phyloP scores from a whole-genome alignment of 2,329 filamentous ascomycete species.

The Neurospora crassa region DNA sequence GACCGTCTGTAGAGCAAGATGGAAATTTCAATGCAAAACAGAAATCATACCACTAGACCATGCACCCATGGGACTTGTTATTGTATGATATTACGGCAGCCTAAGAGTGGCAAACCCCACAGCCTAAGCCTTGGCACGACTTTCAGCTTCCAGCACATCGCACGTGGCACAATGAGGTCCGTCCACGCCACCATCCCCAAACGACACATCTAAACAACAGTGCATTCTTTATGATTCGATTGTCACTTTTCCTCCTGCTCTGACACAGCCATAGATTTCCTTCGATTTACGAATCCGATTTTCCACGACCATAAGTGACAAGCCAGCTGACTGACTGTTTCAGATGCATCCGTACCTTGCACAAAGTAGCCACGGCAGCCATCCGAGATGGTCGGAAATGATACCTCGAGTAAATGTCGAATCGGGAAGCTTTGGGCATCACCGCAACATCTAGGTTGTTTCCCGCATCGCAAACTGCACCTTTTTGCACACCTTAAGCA shows the following conservation, averaged over 20 bases:
- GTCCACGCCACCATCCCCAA: background rate
- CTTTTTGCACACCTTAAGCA: background rate
- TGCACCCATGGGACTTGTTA: conserved; percentile 5
- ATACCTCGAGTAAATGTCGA: background rate
- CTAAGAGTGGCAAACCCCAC: background rate
- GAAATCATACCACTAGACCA: conserved; percentile 14
- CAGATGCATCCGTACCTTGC: background rate
- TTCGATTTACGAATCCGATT: background rate
- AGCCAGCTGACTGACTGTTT: background rate
- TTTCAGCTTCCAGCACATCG: background rate
- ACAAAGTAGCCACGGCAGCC: background rate
- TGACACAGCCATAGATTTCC: background rate
- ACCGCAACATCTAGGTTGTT: background rate
- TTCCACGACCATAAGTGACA: background rate
- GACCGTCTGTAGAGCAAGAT: conserved; percentile 5
- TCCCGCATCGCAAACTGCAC: background rate
- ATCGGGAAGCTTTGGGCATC: background rate
- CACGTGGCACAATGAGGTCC: background rate
- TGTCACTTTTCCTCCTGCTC: background rate
- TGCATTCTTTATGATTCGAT: background rate
- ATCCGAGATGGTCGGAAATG: background rate
- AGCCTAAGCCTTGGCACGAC: background rate
- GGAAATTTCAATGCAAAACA: conserved; percentile 8
- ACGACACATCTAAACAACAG: background rate
- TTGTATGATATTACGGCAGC: rapidly evolving